These are phyloP conservation scores for Rhodosporidiobolus sp. DNA, from an alignment of 768 basidiomycete species.

Conservation along the genomic window DNA sequence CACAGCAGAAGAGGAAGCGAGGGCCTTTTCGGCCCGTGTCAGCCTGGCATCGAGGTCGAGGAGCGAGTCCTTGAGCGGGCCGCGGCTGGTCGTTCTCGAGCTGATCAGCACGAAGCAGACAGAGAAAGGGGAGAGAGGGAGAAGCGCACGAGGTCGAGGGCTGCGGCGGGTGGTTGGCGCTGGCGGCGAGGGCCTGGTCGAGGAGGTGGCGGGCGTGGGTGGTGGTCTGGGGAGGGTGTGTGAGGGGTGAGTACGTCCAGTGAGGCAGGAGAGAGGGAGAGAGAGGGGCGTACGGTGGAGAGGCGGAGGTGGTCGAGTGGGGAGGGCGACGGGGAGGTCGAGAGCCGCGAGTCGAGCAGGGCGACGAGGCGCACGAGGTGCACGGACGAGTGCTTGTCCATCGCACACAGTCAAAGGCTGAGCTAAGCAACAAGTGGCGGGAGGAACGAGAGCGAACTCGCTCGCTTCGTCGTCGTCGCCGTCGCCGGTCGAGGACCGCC, in stretches of 20 bases:
- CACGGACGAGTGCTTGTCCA: not conserved
- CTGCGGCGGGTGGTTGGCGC: not conserved
- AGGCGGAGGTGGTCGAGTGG: slow-evolving; percentile 7
- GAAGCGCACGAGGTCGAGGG: slow-evolving; percentile 8
- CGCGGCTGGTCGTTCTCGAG: not conserved
- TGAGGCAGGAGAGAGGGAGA: not conserved
- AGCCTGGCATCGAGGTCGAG: slow-evolving; percentile 12
- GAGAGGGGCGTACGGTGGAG: not conserved
- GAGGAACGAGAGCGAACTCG: too few relatives aligned
- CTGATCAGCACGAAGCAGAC: not conserved
- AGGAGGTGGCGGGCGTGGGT: slow-evolving; percentile 17
- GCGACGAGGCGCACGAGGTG: slow-evolving; percentile 14
- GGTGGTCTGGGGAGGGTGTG: not conserved
- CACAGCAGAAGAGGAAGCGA: not conserved
- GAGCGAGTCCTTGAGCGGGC: not conserved
- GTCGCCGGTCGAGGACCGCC: too few relatives aligned
- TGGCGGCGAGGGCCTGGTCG: not conserved
- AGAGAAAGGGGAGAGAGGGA: not conserved
- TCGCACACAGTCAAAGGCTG: not conserved
- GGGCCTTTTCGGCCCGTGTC: not conserved
- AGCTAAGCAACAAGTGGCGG: too few relatives aligned
- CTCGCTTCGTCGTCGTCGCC: too few relatives aligned
- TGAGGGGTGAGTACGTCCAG: not conserved
- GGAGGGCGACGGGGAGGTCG: not conserved
- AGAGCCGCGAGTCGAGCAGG: not conserved